Base-by-base conservation (phyloP, 2,329 filamentous ascomycete genomes). In the Colletotrichum graminicola region DNA sequence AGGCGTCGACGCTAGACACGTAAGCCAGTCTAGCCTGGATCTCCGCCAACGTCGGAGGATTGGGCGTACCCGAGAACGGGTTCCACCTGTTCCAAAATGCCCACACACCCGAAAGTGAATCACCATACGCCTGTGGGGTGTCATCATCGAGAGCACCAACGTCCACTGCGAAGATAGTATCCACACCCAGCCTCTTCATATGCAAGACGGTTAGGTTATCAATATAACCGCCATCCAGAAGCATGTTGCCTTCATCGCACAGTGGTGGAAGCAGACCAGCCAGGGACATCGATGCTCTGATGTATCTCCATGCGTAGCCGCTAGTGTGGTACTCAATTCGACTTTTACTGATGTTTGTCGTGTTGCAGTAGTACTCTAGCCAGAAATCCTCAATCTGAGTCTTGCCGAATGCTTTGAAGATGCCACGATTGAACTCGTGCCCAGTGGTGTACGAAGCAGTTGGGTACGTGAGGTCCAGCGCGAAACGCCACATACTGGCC, bases 281-380 rank as follows among this genome's bases (percentile, higher is more conserved):
- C 5, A 99, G 88, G 1, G 95, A 97, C 96, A 99, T 99, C 14
- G 94, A 97, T 0, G 96, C 96, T 56, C 96, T 90, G 32, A 99
- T 93, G 77, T 99, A 99, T 52, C 97, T 90, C 96, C 96, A 99
- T 0, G 96, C 95, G 78, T 99, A 99, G 18, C 96, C 96, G 72
- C 93, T 96, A 0, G 94, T 98, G 81, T 99, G 96, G 75, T 97
- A 95, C 79, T 99, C 96, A 3, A 90, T 90, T 26, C 95, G 89
- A 73, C 93, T 96, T 81, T 97, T 97, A 84, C 93, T 97, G 82
- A 99, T 98, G 81, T 98, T 99, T 47, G 97, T 99, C 0, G 96
- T 98, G 82, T 99, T 99, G 87, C 97, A 99, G 83, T 99, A 99
- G 80, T 94, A 99, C 76, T 97, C 94, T 14, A 99, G 88, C 96